Conservation (phyloP, 768 basidiomycete genomes). For the Ramaria sp. region DNA sequence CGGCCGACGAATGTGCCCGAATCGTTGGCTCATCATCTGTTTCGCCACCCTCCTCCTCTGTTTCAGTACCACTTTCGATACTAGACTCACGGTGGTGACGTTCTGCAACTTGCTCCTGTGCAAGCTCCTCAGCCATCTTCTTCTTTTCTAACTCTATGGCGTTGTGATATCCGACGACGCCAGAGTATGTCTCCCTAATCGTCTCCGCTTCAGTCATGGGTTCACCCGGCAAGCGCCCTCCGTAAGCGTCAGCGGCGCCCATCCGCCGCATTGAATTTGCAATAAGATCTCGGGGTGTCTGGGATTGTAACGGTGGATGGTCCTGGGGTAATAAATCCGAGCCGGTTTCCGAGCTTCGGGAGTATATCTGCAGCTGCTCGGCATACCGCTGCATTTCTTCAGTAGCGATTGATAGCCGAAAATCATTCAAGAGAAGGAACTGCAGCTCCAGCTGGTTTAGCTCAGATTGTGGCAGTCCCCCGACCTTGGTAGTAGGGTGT, state of each 20-base stretch:
- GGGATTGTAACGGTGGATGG: background rate
- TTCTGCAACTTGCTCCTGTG: slow-evolving; percentile 21
- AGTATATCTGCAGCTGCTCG: slow-evolving; percentile 64
- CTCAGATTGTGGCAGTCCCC: slow-evolving; percentile 84
- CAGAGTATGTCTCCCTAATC: slow-evolving; percentile 2
- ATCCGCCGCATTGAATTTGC: slow-evolving; percentile 7
- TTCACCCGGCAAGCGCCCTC: slow-evolving; percentile 21
- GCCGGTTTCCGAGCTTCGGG: slow-evolving; percentile 1
- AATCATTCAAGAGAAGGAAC: slow-evolving; percentile 94
- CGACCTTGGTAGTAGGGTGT: slow-evolving; percentile 49
- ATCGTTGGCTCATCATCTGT: slow-evolving; percentile 84
- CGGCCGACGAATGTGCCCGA: slow-evolving; percentile 31
- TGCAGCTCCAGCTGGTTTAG: slow-evolving; percentile 97
- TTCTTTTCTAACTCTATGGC: background rate
- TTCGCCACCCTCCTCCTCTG: slow-evolving; percentile 37
- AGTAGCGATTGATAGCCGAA: slow-evolving; percentile 73
- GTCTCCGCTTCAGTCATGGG: slow-evolving; percentile 4
- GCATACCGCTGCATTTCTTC: slow-evolving; percentile 95
- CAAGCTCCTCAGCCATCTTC: slow-evolving; percentile 3
- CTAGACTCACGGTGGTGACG: slow-evolving; percentile 29
- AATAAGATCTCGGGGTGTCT: slow-evolving; percentile 1
- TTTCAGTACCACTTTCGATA: slow-evolving; percentile 32
- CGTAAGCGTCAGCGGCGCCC: slow-evolving; percentile 15
- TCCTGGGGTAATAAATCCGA: background rate
- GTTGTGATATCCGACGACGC: background rate